Evolutionary conservation across 2,329 filamentous ascomycete genomes (phyloP), one percentile per base, ranked within the genome.

Genomic region (Dothideomycetes sp.): DNA sequence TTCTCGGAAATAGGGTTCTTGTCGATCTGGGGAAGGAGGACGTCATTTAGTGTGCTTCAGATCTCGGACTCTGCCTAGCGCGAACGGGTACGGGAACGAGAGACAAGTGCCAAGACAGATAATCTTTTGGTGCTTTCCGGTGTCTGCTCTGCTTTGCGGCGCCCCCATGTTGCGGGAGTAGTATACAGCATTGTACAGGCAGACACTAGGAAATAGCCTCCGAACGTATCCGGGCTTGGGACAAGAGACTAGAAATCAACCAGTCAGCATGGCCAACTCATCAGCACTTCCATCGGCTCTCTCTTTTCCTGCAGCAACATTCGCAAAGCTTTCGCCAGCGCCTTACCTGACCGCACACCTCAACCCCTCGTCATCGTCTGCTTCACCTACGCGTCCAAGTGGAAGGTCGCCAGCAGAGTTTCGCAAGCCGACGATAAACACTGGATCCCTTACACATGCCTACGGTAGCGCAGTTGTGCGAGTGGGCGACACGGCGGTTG

Each of bases 331-430:
- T 56, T 86, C 86, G 27, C 88, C 91, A 4, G 81, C 86, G 50
- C 82, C 86, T 7, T 95, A 85, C 65, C 79, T 96, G 45, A 81
- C 93, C 56, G 84, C 87, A 38, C 91, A 93, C 61, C 82, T 96
- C 52, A 74, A 81, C 47, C 73, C 80, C 51, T 65, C 37, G 45
- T 66, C 18, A 65, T 66, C 48, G 58, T 63, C 38, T 62, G 67
- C 55, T 41, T 64, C 72, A 37, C 71, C 82, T 2, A 68, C 75
- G 33, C 83, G 91, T 53, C 84, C 87, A 55, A 95, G 93, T 60
- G 84, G 84, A 47, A 84, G 91, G 49, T 61, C 70, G 2, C 75
- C 84, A 5, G 66, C 73, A 19, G 73, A 88, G 52, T 76, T 79
- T 43, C 80, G 91, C 33, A 60, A 70, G 16, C 78, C 83, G n/a